A percentile compares a stretch with the other conserved stretches of the same genome.
These are phyloP conservation scores for Pichia manshurica DNA, from an alignment of 805 yeast species.

Conservation along the genomic window DNA sequence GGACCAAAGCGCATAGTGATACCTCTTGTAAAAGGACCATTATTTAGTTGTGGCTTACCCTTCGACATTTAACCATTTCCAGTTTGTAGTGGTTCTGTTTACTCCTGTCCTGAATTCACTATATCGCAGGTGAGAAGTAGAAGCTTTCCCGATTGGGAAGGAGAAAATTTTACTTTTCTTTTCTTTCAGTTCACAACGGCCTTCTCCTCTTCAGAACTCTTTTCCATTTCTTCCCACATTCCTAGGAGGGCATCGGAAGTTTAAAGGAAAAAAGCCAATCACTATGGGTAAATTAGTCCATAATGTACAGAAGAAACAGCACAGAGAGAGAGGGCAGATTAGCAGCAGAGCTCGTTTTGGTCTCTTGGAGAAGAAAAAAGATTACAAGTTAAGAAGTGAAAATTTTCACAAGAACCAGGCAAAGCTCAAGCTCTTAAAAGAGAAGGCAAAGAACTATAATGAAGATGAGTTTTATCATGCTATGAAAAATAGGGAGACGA, in stretches of 20 bases:
- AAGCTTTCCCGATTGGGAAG: constrained; percentile 3
- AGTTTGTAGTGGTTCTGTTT: too few relatives aligned
- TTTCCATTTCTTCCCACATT: neutral
- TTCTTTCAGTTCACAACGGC: neutral
- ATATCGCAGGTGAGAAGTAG: too few relatives aligned
- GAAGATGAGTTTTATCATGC: constrained; percentile 97
- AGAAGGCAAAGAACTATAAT: constrained; percentile 68
- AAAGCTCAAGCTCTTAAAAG: constrained; percentile 62
- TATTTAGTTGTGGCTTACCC: neutral
- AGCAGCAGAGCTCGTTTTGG: constrained; percentile 69
- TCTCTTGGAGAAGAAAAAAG: constrained; percentile 87
- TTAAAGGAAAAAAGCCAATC: neutral
- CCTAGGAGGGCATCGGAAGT: neutral
- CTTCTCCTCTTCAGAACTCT: neutral
- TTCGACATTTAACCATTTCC: too few relatives aligned
- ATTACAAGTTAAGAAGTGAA: constrained; percentile 54
- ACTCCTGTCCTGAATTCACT: too few relatives aligned
- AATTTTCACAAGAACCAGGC: constrained; percentile 56
- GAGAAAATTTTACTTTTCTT: neutral
- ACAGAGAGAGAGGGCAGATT: constrained; percentile 88
- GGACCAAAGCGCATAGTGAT: neutral
- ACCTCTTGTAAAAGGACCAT: constrained; percentile 3
- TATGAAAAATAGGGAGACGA: constrained; percentile 70
- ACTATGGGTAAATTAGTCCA: constrained; percentile 72
- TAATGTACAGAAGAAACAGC: constrained; percentile 93